Conservation (phyloP, 495 filamentous ascomycete species). For the Talaromyces stipitatus region DNA sequence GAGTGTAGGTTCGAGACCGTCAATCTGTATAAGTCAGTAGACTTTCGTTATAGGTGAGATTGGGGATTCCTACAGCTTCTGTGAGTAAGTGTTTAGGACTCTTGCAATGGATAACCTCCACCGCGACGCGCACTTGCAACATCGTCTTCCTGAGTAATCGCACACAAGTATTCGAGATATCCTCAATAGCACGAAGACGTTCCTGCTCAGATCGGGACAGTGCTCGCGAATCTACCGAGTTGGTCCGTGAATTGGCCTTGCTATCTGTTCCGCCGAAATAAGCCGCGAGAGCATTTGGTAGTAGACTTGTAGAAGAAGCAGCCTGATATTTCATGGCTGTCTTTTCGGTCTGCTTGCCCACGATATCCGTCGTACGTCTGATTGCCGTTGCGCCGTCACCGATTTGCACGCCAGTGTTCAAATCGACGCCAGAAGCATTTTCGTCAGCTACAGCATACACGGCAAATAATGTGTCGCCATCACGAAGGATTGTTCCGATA, state of each 20-base stretch:
- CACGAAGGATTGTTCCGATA: conserved; percentile 87
- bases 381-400: conserved; percentile 57
- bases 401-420: conserved; percentile 35
- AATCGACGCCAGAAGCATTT: conserved; percentile 35
- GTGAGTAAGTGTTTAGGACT: conserved; percentile 80
- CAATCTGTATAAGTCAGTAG: conserved; percentile 51
- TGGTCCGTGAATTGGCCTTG: conserved; percentile 15
- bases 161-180: conserved; percentile 71
- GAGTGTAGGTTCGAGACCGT: conserved; percentile 82
- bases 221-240: conserved; percentile 35
- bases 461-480: conserved; percentile 87
- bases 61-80: conserved; percentile 55
- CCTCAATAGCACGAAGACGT: conserved; percentile 63
- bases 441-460: conserved; percentile 92
- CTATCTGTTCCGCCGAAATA: conserved; percentile 30
- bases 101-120: conserved; percentile 98
- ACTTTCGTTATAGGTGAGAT: not conserved
- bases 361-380: conserved; percentile 59
- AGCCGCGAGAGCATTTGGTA: conserved; percentile 25
- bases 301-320: conserved; percentile 9
- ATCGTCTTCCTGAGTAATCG: conserved; percentile 81
- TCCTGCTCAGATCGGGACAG: conserved; percentile 63
- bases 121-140: conserved; percentile 81
- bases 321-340: conserved; percentile 20
- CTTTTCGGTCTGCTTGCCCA: conserved; percentile 43